Percentiles rank a stretch among this genome's conserved stretches.
These are phyloP conservation scores for Oryza punctata DNA, from an alignment of 176 grass and related monocot species.

Conservation along the genomic window DNA sequence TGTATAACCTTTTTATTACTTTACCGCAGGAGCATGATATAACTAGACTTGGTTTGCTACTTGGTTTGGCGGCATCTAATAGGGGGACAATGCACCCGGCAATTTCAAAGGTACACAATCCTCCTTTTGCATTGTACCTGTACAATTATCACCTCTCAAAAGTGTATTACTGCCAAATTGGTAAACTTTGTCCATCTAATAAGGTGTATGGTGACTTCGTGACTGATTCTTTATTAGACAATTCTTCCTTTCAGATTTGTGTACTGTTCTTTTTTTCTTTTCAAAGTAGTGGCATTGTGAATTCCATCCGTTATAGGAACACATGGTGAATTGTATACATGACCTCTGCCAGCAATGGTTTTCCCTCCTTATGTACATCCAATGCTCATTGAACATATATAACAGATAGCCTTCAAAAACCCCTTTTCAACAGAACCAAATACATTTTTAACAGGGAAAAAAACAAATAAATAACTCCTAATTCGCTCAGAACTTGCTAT, in stretches of 20 bases:
- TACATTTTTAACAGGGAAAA: too few species aligned
- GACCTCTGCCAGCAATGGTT: background rate
- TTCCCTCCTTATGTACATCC: background rate
- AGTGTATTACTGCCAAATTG: background rate
- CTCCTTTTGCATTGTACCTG: slow-evolving; percentile 13
- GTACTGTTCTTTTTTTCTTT: background rate
- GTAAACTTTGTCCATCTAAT: background rate
- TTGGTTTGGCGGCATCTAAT: slow-evolving; percentile 88
- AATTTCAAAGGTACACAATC: slow-evolving; percentile 74
- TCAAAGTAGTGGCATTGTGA: background rate
- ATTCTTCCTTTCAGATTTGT: background rate
- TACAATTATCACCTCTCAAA: background rate
- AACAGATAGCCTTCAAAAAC: background rate
- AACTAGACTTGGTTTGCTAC: slow-evolving; percentile 84
- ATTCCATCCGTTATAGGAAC: background rate
- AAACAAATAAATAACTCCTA: background rate
- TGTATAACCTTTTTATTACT: slow-evolving; percentile 16
- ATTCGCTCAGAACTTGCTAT: background rate
- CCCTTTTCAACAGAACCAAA: background rate
- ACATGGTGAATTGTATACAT: background rate
- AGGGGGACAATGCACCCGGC: slow-evolving; percentile 90
- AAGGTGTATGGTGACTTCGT: background rate
- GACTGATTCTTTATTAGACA: background rate
- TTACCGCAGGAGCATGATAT: slow-evolving; percentile 86
- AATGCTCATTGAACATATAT: slow-evolving; percentile 3